Evolutionary conservation across 495 filamentous ascomycete genomes (phyloP).

Genomic region (Talaromyces stipitatus): DNA sequence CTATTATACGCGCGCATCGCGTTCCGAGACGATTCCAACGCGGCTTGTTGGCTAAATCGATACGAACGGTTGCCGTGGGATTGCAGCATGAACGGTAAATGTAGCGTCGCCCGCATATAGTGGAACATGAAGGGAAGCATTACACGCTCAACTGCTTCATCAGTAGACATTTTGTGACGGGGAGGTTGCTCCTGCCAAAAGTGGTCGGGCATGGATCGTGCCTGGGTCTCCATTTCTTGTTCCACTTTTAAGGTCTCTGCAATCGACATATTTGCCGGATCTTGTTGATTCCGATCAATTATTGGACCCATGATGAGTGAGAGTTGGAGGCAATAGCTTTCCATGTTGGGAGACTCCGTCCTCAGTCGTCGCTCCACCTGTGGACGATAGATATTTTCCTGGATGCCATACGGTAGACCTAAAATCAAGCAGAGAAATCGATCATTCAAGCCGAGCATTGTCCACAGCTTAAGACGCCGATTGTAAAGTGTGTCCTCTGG

Average conservation of each 20-base stretch:
- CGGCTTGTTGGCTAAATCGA: slow-evolving; percentile 28
- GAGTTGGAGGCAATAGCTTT: slow-evolving; percentile 26
- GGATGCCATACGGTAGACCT: slow-evolving; percentile 41
- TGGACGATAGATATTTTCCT: slow-evolving; percentile 26
- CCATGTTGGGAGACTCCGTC: slow-evolving; percentile 9
- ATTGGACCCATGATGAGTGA: slow-evolving; percentile 38
- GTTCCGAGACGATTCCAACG: slow-evolving; percentile 41
- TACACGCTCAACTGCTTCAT: slow-evolving; percentile 24
- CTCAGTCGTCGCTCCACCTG: slow-evolving; percentile 16
- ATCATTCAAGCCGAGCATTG: slow-evolving; percentile 32
- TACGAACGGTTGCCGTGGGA: slow-evolving; percentile 32
- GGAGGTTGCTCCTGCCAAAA: slow-evolving; percentile 20
- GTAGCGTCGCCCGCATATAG: slow-evolving; percentile 36
- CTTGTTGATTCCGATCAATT: slow-evolving; percentile 40
- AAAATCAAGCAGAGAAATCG: slow-evolving; percentile 39
- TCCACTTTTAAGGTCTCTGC: slow-evolving; percentile 39
- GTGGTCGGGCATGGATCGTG: slow-evolving; percentile 22
- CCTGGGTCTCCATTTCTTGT: slow-evolving; percentile 36
- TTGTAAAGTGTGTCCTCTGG: slow-evolving; percentile 16
- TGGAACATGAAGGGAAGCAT: slow-evolving; percentile 41
- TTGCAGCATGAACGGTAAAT: slow-evolving; percentile 50
- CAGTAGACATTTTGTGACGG: slow-evolving; percentile 5
- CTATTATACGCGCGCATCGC: slow-evolving; percentile 34
- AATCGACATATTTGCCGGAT: slow-evolving; percentile 25
- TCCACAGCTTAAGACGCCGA: slow-evolving; percentile 36